Evolutionary conservation across 1,284 basidiomycete genomes (phyloP), one percentile per base, ranked within the genome.

Genomic region (Earliella scabrosa): DNA sequence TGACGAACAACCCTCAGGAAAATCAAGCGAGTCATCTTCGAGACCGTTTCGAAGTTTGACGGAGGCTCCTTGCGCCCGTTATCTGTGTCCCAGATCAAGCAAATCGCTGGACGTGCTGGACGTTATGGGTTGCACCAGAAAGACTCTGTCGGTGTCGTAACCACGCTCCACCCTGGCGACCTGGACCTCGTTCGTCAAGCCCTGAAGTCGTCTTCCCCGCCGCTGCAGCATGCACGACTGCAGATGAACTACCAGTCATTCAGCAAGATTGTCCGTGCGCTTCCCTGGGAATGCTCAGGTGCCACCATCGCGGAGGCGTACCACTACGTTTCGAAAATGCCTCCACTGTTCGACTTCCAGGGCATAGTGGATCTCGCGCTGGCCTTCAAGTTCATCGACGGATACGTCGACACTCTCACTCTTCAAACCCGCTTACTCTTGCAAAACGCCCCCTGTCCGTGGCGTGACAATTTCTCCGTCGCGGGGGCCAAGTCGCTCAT

Each of bases 61-160:
- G 92, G 92, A 11, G 73, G 69, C 26, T 64, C 72, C 6, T 75
- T 82, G 14, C 72, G 78, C 0, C 73, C 77, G 0, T 78, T 99
- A 2, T 85, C 90, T 0, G 73, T 85, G 2, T 93, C 94, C 0
- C 90, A 94, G 68, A 86, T 94, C 73, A 99, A 98, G 72, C 97
- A 99, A 72, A 98, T 99, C 48, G 96, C 93, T 0, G 97, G 97
- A 4, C 86, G 97, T 43, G 97, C 97, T 0, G 97, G 97, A 3
- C 88, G 97, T 1, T 99, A 87, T 71, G 95, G 95, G 1, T 74
- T 92, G 52, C 85, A 88, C 54, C 77, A 73, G 13, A 68, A 72
- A 51, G 75, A 78, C 29, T 67, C 77, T 0, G 86, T 83, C 3
- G 88, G 91, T 9, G 77, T 82, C 21, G 87, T 85, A n/a, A 95